Conservation (phyloP, 345 rosid species). For the Boechera stricta region DNA sequence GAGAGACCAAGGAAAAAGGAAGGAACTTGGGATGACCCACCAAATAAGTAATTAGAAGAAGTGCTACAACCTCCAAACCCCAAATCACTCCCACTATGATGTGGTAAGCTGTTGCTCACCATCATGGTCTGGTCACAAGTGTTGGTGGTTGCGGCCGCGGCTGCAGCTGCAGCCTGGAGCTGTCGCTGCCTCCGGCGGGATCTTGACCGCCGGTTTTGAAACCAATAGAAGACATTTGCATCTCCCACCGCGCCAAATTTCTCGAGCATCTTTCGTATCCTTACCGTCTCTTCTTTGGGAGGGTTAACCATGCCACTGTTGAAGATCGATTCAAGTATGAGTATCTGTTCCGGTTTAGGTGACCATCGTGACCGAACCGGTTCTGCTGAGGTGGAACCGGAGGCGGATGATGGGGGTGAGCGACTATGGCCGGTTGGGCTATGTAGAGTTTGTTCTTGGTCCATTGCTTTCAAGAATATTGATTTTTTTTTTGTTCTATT, state of each 20-base stretch:
- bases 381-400: constrained; percentile 60
- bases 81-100: constrained; percentile 38
- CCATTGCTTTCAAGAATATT: constrained; percentile 54
- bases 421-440: constrained; percentile 41
- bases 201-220: constrained; percentile 94
- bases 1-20: constrained; percentile 32
- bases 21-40: constrained; percentile 46
- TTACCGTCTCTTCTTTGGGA: constrained; percentile 92
- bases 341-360: constrained; percentile 97
- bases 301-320: constrained; percentile 99
- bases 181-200: constrained; percentile 96
- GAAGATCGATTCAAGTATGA: constrained; percentile 97
- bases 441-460: constrained; percentile 64
- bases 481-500: constrained; percentile 3
- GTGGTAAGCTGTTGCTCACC: constrained; percentile 47
- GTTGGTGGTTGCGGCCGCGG: constrained; percentile 30
- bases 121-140: constrained; percentile 43
- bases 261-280: constrained; percentile 87
- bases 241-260: constrained; percentile 93
- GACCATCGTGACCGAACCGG: constrained; percentile 97
- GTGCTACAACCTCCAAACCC: constrained; percentile 48
- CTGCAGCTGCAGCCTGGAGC: constrained; percentile 74
- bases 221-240: constrained; percentile 99
- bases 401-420: constrained; percentile 48
- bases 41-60: constrained; percentile 41